Conservation (phyloP, 1,139 yeast species). For the Kodamaea alishanica region DNA sequence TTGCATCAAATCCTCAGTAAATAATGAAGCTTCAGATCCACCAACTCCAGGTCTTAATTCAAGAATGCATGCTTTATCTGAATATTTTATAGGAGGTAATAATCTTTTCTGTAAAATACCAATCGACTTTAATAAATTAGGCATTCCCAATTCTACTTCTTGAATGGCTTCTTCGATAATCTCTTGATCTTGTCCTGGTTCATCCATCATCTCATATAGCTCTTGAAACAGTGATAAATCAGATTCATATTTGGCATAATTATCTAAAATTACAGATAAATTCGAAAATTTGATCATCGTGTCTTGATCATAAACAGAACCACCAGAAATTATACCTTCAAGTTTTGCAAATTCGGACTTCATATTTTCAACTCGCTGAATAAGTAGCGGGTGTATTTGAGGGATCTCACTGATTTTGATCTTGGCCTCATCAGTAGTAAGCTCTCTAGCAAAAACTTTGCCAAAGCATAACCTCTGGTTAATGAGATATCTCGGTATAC, state of each 20-base stretch:
- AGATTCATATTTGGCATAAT: conserved; percentile 45
- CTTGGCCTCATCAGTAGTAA: conserved; percentile 7
- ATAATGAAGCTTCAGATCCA: conserved; percentile 88
- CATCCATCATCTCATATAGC: conserved; percentile 32
- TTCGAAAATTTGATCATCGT: conserved; percentile 56
- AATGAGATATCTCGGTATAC: too few relatives aligned
- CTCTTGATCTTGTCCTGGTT: conserved; percentile 29
- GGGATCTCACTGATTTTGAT: conserved; percentile 10
- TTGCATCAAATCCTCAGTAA: conserved; percentile 70
- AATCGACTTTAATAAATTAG: conserved; percentile 34
- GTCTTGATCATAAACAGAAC: conserved; percentile 47
- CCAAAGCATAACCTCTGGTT: background rate
- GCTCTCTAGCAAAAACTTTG: background rate
- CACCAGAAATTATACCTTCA: conserved; percentile 45
- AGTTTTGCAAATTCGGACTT: conserved; percentile 47
- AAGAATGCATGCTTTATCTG: conserved; percentile 72
- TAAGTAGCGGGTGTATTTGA: conserved; percentile 55
- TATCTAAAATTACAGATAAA: conserved; percentile 51
- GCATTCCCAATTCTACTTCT: conserved; percentile 28
- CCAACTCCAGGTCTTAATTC: conserved; percentile 97
- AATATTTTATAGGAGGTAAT: conserved; percentile 73
- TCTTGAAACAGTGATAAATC: conserved; percentile 35
- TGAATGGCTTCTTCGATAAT: conserved; percentile 26
- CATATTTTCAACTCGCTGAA: conserved; percentile 57
- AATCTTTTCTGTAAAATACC: conserved; percentile 52